Evolutionary conservation across 257 asterid species (phyloP).

Genomic region (Haberlea rhodopensis): DNA sequence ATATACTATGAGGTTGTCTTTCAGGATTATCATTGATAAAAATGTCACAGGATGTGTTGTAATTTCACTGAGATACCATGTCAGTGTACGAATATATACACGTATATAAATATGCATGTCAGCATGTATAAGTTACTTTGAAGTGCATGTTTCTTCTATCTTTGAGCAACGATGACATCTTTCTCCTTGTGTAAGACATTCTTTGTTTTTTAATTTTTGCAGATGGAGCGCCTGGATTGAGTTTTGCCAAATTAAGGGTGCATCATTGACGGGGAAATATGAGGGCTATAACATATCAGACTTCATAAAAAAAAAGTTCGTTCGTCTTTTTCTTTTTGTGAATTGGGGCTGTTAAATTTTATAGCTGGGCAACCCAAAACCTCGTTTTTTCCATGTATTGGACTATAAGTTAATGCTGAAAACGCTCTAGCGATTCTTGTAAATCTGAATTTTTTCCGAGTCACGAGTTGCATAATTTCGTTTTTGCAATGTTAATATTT

Average conservation of each 20-base stretch:
- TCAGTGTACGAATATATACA: no score
- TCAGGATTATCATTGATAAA: no score
- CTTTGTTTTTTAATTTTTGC: conserved; percentile 22
- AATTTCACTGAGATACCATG: no score
- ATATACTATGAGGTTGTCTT: no score
- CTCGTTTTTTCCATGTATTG: background rate
- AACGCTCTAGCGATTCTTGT: background rate
- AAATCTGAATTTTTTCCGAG: background rate
- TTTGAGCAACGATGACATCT: background rate
- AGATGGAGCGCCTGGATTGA: conserved; percentile 73
- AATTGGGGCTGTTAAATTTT: background rate
- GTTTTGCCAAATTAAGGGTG: conserved; percentile 11
- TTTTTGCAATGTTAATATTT: no score
- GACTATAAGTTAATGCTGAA: background rate
- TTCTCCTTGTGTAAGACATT: background rate
- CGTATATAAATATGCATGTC: background rate
- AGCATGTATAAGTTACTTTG: background rate
- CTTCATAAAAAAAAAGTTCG: background rate
- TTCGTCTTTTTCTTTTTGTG: background rate
- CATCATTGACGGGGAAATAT: background rate
- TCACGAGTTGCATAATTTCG: no score
- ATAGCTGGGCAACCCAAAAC: background rate
- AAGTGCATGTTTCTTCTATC: background rate
- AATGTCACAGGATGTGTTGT: no score
- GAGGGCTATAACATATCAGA: background rate